Evolutionary conservation across 768 basidiomycete species (phyloP), one percentile per base, ranked within the genome.

Genomic region (Lactarius hatsudake): DNA sequence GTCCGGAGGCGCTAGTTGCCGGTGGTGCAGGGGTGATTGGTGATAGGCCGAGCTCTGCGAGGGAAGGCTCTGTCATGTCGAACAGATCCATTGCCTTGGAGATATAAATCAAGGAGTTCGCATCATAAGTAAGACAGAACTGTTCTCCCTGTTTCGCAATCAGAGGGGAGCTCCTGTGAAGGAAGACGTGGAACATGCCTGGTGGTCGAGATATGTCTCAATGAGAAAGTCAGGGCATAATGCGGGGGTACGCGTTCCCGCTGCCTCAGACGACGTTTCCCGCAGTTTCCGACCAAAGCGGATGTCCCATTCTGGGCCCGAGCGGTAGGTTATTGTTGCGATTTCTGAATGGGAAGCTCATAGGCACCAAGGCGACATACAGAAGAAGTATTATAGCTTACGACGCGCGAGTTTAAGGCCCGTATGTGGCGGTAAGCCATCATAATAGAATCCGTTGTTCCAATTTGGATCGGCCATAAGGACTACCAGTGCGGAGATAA

Each of bases 41-140:
- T 13, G 75, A 75, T 51, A 98, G 80, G 38, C 84, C 82, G 36
- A 98, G 84, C 30, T 85, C 84, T 58, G 83, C 76, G 20, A 99
- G 83, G 18, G 94, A 84, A 18, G 91, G 84, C 0, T 81, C 79
- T 5, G 94, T 94, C 86, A 99, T 88, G 79, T 98, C 96, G 78
- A 99, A 99, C 0, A 98, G 83, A 76, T 98, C 97, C 97, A 99
- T 99, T 38, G 97, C 97, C 78, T 98, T 99, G 6, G 94, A 96
- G 68, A 99, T 87, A 81, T 98, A 99, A 71, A 98, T 94, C 77
- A 98, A 88, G 2, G 96, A 98, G 79, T 98, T 99, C 66, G 97
- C 96, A 75, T 99, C 97, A 76, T 98, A 99, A 75, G 97, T 98
- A 65, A 99, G 81, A 76, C 97, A 98, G 79, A 98, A 99, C 73